These are phyloP conservation scores for Leccinum uliginosum DNA, from an alignment of 768 basidiomycete genomes.

Conservation along the genomic window DNA sequence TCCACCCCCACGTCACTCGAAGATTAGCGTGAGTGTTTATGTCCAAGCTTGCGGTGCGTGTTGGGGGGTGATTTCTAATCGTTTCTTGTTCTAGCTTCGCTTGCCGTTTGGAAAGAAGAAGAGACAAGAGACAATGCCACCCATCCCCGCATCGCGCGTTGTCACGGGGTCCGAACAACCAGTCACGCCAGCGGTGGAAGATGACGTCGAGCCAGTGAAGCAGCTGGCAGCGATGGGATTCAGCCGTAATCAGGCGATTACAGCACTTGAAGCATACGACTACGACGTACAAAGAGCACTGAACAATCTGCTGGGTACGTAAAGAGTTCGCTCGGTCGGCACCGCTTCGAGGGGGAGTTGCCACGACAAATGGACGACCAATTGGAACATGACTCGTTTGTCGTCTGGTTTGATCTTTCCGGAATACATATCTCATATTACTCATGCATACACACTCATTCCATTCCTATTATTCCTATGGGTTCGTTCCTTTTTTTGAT, in stretches of 20 bases:
- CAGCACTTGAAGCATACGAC: constrained; percentile 76
- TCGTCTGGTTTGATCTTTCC: constrained; percentile 12
- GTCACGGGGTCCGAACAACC: constrained; percentile 47
- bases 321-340: background rate
- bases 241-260: constrained; percentile 72
- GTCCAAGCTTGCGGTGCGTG: background rate
- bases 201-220: constrained; percentile 73
- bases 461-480: constrained; percentile 8
- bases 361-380: background rate
- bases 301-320: constrained; percentile 59
- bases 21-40: constrained; percentile 62
- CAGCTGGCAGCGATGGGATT: constrained; percentile 91
- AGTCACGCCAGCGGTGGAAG: constrained; percentile 52
- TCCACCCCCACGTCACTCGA: constrained; percentile 57
- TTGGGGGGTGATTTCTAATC: constrained; percentile 7
- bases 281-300: constrained; percentile 80
- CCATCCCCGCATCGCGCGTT: constrained; percentile 33
- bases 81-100: constrained; percentile 45
- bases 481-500: background rate
- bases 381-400: background rate
- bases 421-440: constrained; percentile 21
- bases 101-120: constrained; percentile 77
- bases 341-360: background rate
- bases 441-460: constrained; percentile 28
- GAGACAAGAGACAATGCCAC: constrained; percentile 53